These are phyloP conservation scores for Neonectria coccinea DNA, from an alignment of 2,329 filamentous ascomycete species.

Conservation along the genomic window DNA sequence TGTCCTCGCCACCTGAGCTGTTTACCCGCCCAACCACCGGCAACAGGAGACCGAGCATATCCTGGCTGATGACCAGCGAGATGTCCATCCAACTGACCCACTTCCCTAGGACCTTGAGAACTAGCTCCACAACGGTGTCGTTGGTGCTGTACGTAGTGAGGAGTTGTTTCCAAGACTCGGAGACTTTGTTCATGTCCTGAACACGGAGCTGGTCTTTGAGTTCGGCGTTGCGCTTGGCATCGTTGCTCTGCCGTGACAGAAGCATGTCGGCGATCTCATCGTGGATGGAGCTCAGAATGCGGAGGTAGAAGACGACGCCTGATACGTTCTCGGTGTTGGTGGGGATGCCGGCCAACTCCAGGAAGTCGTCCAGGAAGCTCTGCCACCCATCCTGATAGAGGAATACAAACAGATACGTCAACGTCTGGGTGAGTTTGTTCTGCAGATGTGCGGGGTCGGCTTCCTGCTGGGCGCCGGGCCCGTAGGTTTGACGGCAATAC, in stretches of 20 bases:
- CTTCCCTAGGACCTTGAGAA: slow-evolving; percentile 89
- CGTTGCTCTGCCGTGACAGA: slow-evolving; percentile 79
- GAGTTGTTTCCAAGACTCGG: slow-evolving; percentile 91
- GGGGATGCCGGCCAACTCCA: slow-evolving; percentile 75
- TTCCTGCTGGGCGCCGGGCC: slow-evolving; percentile 65
- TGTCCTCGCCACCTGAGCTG: slow-evolving; percentile 73
- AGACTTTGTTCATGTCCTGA: slow-evolving; percentile 89
- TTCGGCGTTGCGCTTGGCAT: slow-evolving; percentile 86
- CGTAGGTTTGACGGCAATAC: slow-evolving; percentile 84
- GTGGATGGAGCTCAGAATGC: slow-evolving; percentile 89
- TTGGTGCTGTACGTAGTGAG: slow-evolving; percentile 80
- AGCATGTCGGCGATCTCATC: slow-evolving; percentile 97
- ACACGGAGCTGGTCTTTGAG: slow-evolving; percentile 91
- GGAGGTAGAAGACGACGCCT: slow-evolving; percentile 88
- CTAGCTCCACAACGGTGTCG: slow-evolving; percentile 84
- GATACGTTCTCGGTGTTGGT: slow-evolving; percentile 76
- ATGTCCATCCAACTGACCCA: slow-evolving; percentile 99
- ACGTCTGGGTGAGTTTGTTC: slow-evolving; percentile 96
- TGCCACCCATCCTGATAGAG: slow-evolving; percentile 90
- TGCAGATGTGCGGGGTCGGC: slow-evolving; percentile 83
- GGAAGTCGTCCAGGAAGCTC: slow-evolving; percentile 90
- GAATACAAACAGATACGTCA: slow-evolving; percentile 92
- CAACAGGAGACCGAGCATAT: slow-evolving; percentile 86
- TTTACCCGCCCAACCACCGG: slow-evolving; percentile 85
- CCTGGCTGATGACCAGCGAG: slow-evolving; percentile 88